Percentiles rank a stretch among this genome's conserved stretches.
phyloP scores from a whole-genome alignment of 225 moss, liverwort and hornwort genomes.

The Physcomitrellopsis africana region DNA sequence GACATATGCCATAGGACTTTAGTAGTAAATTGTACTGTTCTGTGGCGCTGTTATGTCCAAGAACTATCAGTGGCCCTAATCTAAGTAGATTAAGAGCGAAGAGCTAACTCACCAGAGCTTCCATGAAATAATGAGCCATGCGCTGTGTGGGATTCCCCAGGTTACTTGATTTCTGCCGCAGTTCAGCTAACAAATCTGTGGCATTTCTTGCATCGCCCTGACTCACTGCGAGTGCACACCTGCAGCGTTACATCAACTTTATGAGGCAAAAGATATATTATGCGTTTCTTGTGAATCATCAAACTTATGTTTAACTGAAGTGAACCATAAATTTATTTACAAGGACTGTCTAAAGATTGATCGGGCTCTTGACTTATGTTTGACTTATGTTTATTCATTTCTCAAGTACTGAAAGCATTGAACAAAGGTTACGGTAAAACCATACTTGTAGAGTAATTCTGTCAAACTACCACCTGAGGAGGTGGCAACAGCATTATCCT shows the following conservation, averaged over 20 bases:
- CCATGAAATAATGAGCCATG: conserved; percentile 64
- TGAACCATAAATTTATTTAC: neutral
- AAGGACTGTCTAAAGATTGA: neutral
- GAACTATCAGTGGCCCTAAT: neutral
- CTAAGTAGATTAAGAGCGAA: neutral
- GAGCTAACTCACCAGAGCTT: conserved; percentile 58
- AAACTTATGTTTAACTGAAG: conserved; percentile 1
- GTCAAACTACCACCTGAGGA: conserved; percentile 31
- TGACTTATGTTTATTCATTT: neutral
- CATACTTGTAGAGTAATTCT: conserved; percentile 41
- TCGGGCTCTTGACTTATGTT: conserved; percentile 7
- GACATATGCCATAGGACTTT: neutral
- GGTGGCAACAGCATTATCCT: neutral
- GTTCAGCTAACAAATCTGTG: conserved; percentile 49
- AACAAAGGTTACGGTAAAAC: neutral
- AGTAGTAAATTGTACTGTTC: neutral
- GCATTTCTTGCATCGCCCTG: conserved; percentile 60
- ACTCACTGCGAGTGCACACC: conserved; percentile 64
- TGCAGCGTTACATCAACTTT: conserved; percentile 6
- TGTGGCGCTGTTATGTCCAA: neutral
- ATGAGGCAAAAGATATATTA: neutral
- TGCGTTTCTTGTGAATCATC: neutral
- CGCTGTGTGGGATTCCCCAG: conserved; percentile 54
- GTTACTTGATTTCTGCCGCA: conserved; percentile 49
- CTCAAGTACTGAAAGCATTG: conserved; percentile 15